These are phyloP conservation scores for Russula griseocarnosa DNA, from an alignment of 768 basidiomycete genomes.

Conservation along the genomic window DNA sequence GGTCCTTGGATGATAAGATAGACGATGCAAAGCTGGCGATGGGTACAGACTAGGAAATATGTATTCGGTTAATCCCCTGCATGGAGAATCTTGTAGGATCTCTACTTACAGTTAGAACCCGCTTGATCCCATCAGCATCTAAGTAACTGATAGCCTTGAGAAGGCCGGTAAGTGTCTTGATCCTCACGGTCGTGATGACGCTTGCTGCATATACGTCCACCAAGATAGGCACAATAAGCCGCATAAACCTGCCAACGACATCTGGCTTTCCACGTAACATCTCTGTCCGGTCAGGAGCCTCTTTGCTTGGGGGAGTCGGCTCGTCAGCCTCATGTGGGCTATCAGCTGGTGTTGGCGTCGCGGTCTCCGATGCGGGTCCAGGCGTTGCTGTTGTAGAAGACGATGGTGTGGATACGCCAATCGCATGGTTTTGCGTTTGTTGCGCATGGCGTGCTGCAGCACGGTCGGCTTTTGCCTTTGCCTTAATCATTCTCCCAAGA, in stretches of 20 bases:
- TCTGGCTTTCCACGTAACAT: slow-evolving; percentile 67
- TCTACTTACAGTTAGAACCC: slow-evolving; percentile 67
- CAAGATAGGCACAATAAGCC: slow-evolving; percentile 85
- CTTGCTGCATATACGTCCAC: slow-evolving; percentile 99
- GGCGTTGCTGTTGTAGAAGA: slow-evolving; percentile 26
- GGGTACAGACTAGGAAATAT: slow-evolving; percentile 68
- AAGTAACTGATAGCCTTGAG: slow-evolving; percentile 90
- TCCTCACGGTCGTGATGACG: slow-evolving; percentile 79
- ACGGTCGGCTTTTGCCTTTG: slow-evolving; percentile 78
- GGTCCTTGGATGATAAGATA: slow-evolving; percentile 89
- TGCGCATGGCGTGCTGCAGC: slow-evolving; percentile 59
- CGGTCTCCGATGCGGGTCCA: slow-evolving; percentile 36
- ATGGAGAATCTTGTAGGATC: not conserved
- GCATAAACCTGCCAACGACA: slow-evolving; percentile 83
- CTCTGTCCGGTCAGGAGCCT: slow-evolving; percentile 59
- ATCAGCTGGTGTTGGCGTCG: slow-evolving; percentile 36
- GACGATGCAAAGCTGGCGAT: slow-evolving; percentile 94
- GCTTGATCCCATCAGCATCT: slow-evolving; percentile 67
- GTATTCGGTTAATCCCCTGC: slow-evolving; percentile 15
- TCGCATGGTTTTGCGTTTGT: slow-evolving; percentile 18
- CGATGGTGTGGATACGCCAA: slow-evolving; percentile 14
- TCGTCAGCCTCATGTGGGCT: slow-evolving; percentile 25
- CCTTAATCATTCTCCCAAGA: slow-evolving; percentile 68
- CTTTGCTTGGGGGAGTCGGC: slow-evolving; percentile 31
- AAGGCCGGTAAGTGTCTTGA: slow-evolving; percentile 83